phyloP scores from a whole-genome alignment of 208 protist species.

The Giardia muris region DNA sequence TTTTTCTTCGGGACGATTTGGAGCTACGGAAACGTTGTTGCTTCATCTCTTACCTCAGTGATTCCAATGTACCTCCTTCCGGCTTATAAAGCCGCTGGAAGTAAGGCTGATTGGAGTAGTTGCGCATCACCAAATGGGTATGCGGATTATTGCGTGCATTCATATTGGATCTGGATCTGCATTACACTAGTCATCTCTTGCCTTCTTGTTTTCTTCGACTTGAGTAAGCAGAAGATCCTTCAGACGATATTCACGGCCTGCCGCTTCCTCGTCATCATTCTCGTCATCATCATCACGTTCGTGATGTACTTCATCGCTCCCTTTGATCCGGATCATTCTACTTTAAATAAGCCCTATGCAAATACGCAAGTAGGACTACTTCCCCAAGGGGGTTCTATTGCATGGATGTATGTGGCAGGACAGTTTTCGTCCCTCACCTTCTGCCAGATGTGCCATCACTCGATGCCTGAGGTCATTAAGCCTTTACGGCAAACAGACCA shows the following conservation, averaged over 20 bases:
- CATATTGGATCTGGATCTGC: background rate
- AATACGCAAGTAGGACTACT: background rate
- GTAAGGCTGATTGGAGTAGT: background rate
- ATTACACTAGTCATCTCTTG: background rate
- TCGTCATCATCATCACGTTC: background rate
- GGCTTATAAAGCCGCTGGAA: too few species aligned
- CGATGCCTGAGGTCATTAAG: background rate
- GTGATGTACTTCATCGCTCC: background rate
- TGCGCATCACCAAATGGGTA: background rate
- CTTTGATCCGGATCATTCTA: background rate
- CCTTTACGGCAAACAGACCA: background rate
- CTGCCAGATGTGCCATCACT: background rate
- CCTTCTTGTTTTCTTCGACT: constrained; percentile 14
- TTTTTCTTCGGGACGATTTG: constrained; percentile 9
- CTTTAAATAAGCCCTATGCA: background rate
- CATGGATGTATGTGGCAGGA: background rate
- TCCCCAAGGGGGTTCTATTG: background rate
- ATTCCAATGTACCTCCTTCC: constrained; percentile 1
- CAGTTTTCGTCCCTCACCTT: background rate
- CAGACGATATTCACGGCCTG: constrained; percentile 9
- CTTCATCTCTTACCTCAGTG: background rate
- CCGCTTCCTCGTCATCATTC: background rate
- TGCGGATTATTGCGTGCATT: background rate
- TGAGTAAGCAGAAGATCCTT: constrained; percentile 7
- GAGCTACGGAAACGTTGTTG: background rate